phyloP scores from a whole-genome alignment of 1,284 basidiomycete genomes.

The Fistulina hepatica region DNA sequence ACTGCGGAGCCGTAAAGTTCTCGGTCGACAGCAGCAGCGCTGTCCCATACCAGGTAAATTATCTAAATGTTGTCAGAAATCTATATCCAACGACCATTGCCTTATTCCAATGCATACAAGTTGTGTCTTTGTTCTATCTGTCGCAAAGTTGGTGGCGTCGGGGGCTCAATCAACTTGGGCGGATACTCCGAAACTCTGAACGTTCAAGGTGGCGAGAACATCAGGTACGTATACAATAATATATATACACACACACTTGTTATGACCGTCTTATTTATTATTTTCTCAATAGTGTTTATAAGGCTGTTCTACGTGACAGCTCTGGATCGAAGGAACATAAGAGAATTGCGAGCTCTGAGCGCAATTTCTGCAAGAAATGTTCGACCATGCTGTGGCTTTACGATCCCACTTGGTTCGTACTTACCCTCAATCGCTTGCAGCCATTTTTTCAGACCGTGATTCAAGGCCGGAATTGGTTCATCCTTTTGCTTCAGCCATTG shows the following conservation, averaged over 20 bases:
- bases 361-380: slow-evolving; percentile 48
- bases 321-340: slow-evolving; percentile 26
- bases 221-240: slow-evolving; percentile 28
- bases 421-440: background rate
- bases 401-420: slow-evolving; percentile 35
- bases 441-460: background rate
- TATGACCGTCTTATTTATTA: slow-evolving; percentile 1
- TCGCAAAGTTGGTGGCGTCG: slow-evolving; percentile 48
- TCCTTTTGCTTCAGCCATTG: slow-evolving; percentile 52
- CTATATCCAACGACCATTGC: background rate
- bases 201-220: slow-evolving; percentile 36
- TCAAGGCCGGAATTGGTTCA: slow-evolving; percentile 47
- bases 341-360: slow-evolving; percentile 36
- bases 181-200: slow-evolving; percentile 37
- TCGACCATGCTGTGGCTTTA: slow-evolving; percentile 54
- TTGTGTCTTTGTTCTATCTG: slow-evolving; percentile 54
- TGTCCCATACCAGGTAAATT: slow-evolving; percentile 44
- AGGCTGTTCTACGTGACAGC: slow-evolving; percentile 43
- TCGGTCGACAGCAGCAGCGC: slow-evolving; percentile 42
- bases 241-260: background rate
- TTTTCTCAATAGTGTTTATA: slow-evolving; percentile 35
- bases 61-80: background rate
- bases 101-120: slow-evolving; percentile 18
- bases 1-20: slow-evolving; percentile 48
- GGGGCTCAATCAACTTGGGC: slow-evolving; percentile 49